These are phyloP conservation scores for Cadophora malorum DNA, from an alignment of 2,329 filamentous ascomycete genomes.

Conservation along the genomic window DNA sequence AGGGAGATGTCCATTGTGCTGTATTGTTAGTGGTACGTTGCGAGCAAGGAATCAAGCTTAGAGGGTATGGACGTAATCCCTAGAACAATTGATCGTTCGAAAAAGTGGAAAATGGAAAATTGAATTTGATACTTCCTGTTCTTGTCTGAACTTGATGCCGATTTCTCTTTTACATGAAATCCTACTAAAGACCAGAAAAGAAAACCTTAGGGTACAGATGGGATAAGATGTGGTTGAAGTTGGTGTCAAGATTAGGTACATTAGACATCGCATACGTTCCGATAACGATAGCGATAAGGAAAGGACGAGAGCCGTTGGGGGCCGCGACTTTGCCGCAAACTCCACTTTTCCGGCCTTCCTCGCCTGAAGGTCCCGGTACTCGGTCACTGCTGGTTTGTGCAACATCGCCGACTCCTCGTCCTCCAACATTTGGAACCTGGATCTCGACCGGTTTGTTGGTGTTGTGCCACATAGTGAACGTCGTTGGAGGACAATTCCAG, in stretches of 20 bases:
- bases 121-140: too few relatives aligned
- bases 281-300: too few relatives aligned
- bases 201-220: not conserved
- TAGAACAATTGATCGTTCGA: too few relatives aligned
- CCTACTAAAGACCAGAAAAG: not conserved
- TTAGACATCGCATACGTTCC: not conserved
- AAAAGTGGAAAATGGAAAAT: too few relatives aligned
- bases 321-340: not conserved
- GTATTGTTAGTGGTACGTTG: not conserved
- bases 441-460: not conserved
- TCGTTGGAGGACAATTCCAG: not conserved
- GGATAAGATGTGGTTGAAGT: slow-evolving; percentile 3
- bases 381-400: not conserved
- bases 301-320: too few relatives aligned
- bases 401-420: slow-evolving; percentile 2
- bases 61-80: too few relatives aligned
- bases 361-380: too few relatives aligned
- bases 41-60: not conserved
- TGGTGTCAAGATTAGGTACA: slow-evolving; percentile 11
- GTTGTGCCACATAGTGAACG: not conserved
- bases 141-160: too few relatives aligned
- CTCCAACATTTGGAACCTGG: not conserved
- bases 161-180: too few relatives aligned
- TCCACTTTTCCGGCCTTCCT: too few relatives aligned
- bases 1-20: slow-evolving; percentile 35